phyloP scores from a whole-genome alignment of 495 filamentous ascomycete species.

The Parathielavia appendiculata region DNA sequence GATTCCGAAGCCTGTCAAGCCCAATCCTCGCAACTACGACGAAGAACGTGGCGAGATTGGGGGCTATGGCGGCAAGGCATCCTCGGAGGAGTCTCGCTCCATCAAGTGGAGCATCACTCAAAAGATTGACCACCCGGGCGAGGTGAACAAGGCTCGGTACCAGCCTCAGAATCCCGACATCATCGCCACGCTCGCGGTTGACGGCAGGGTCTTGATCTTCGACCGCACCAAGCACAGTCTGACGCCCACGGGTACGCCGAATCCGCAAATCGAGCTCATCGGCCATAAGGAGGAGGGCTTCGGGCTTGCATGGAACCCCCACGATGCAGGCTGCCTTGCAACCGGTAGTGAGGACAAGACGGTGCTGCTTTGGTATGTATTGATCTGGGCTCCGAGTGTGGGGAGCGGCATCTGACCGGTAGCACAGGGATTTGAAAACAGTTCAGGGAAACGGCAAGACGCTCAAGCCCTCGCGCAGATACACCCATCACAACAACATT shows the following conservation, averaged over 20 bases:
- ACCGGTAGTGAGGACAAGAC: slow-evolving; percentile 89
- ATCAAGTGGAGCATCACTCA: slow-evolving; percentile 87
- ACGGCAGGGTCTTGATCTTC: slow-evolving; percentile 84
- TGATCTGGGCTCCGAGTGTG: not conserved
- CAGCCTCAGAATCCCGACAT: slow-evolving; percentile 97
- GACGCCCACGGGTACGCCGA: slow-evolving; percentile 62
- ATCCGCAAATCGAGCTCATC: slow-evolving; percentile 74
- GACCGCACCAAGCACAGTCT: slow-evolving; percentile 91
- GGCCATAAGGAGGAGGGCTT: slow-evolving; percentile 94
- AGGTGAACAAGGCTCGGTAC: slow-evolving; percentile 98
- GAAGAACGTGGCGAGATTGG: slow-evolving; percentile 89
- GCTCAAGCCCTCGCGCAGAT: slow-evolving; percentile 64
- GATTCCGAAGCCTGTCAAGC: slow-evolving; percentile 71
- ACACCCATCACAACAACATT: slow-evolving; percentile 80
- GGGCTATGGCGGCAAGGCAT: slow-evolving; percentile 71
- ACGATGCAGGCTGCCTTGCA: slow-evolving; percentile 72
- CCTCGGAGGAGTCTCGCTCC: slow-evolving; percentile 45
- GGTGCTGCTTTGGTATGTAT: slow-evolving; percentile 76
- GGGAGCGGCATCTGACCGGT: slow-evolving; percentile 13
- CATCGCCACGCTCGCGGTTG: slow-evolving; percentile 88
- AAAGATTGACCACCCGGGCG: slow-evolving; percentile 91
- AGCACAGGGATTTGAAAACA: slow-evolving; percentile 68
- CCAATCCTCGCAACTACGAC: slow-evolving; percentile 76
- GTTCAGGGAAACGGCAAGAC: slow-evolving; percentile 59
- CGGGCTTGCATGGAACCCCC: slow-evolving; percentile 87